Percentiles rank a stretch among this genome's conserved stretches.
Conservation (phyloP, 306 rosid genomes). For the Vigna reflexopilosa region DNA sequence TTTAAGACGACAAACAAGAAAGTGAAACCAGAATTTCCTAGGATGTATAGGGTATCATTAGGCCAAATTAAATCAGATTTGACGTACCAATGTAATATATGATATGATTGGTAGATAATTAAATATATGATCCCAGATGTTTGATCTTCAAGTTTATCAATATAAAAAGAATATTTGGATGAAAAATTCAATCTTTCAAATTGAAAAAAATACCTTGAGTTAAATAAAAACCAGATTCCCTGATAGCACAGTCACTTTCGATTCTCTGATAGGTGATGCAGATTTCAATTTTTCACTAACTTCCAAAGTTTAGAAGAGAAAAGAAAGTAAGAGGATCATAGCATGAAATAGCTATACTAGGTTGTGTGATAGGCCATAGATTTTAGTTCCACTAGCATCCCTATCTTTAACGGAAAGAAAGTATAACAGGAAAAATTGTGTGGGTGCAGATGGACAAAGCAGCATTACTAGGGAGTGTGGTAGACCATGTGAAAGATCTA, state of each 20-base stretch:
- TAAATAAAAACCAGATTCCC: conserved; percentile 2
- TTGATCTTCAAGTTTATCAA: background rate
- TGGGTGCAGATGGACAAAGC: conserved; percentile 92
- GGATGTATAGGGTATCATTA: conserved; percentile 5
- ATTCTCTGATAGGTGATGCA: background rate
- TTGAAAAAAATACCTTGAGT: background rate
- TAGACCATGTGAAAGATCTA: conserved; percentile 86
- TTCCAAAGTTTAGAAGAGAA: background rate
- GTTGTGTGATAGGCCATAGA: background rate
- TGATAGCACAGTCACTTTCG: conserved; percentile 22
- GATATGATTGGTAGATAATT: background rate
- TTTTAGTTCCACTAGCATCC: conserved; percentile 4
- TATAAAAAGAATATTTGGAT: background rate
- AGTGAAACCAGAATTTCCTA: conserved; percentile 10
- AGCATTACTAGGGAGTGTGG: conserved; percentile 82
- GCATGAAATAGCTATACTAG: background rate
- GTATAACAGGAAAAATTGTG: background rate
- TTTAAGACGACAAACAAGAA: background rate
- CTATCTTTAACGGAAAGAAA: background rate
- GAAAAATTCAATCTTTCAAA: background rate
- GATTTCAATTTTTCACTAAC: background rate
- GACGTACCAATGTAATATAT: background rate
- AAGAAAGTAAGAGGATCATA: background rate
- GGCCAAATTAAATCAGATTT: conserved; percentile 11
- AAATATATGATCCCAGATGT: background rate